Evolutionary conservation across 257 asterid genomes (phyloP).

Genomic region (Euphrasia confusa): DNA sequence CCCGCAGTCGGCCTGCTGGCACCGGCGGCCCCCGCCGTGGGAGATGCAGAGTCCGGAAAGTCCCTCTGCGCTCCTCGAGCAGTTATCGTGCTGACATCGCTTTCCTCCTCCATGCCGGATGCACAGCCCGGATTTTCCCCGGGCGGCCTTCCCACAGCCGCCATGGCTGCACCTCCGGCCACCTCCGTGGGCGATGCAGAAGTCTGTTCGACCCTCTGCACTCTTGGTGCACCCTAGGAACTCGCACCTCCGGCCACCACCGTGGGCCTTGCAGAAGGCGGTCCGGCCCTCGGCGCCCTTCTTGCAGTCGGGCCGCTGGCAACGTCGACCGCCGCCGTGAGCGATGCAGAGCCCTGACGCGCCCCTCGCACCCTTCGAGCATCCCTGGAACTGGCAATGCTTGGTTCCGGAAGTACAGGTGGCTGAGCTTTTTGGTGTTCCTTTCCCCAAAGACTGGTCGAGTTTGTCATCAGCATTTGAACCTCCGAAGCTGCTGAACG

Average conservation of each 20-base stretch:
- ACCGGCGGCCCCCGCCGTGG: neutral
- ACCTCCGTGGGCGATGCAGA: neutral
- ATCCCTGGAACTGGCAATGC: slow-evolving; percentile 80
- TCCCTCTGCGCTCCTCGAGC: neutral
- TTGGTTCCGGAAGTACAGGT: slow-evolving; percentile 98
- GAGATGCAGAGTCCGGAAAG: neutral
- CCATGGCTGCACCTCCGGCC: neutral
- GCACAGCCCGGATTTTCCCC: neutral
- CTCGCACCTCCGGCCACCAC: neutral
- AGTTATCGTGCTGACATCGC: neutral
- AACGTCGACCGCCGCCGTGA: neutral
- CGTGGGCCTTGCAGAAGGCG: neutral
- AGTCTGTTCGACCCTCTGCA: neutral
- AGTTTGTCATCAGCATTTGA: slow-evolving; percentile 19
- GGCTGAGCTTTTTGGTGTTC: slow-evolving; percentile 85
- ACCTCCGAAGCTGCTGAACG: no score
- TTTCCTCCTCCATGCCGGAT: neutral
- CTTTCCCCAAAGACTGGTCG: slow-evolving; percentile 47
- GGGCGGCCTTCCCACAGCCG: neutral
- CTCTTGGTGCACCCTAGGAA: neutral
- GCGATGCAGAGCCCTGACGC: neutral
- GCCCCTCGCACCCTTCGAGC: slow-evolving; percentile 21
- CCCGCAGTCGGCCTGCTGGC: neutral
- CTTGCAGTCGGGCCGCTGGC: neutral
- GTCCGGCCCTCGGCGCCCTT: neutral